A percentile compares a stretch with the other conserved stretches of the same genome.
These are phyloP conservation scores for Citrullus amarus DNA, from an alignment of 306 rosid species.

Conservation along the genomic window DNA sequence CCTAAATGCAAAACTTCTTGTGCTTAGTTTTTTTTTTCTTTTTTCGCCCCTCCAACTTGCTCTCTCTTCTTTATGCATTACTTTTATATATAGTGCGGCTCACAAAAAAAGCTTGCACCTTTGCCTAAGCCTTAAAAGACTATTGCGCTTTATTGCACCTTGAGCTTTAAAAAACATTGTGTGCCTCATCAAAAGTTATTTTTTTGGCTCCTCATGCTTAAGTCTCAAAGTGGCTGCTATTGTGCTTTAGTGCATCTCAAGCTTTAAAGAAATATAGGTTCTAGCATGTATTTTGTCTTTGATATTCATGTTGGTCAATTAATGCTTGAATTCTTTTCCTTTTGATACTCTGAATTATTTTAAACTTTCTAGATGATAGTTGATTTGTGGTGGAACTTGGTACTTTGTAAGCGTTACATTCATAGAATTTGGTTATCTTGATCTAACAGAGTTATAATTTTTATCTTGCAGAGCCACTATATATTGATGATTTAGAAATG, in stretches of 20 bases:
- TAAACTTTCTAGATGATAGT: not conserved
- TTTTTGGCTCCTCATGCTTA: not conserved
- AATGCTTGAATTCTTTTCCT: not conserved
- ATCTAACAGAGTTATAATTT: not conserved
- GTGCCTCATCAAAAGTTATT: not conserved
- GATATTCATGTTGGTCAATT: not conserved
- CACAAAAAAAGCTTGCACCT: too few relatives aligned
- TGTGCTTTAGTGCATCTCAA: not conserved
- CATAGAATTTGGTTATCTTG: not conserved
- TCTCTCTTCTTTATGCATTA: too few relatives aligned
- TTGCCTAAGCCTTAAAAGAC: too few relatives aligned
- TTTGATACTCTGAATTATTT: not conserved
- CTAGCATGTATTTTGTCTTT: too few relatives aligned
- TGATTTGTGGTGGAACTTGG: not conserved
- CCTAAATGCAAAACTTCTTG: too few relatives aligned
- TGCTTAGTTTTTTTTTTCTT: too few relatives aligned
- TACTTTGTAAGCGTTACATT: not conserved
- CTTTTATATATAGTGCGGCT: too few relatives aligned
- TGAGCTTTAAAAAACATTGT: too few relatives aligned
- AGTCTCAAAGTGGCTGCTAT: not conserved
- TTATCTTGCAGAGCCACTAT: slow-evolving; percentile 37
- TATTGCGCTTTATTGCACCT: too few relatives aligned
- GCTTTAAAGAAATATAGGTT: not conserved
- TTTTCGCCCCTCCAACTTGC: too few relatives aligned
- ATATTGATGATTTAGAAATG: slow-evolving; percentile 59